Percentiles rank a stretch among this genome's conserved stretches.
These are phyloP conservation scores for Hymenoscyphus fructigenus DNA, from an alignment of 2,329 filamentous ascomycete species.

Conservation along the genomic window DNA sequence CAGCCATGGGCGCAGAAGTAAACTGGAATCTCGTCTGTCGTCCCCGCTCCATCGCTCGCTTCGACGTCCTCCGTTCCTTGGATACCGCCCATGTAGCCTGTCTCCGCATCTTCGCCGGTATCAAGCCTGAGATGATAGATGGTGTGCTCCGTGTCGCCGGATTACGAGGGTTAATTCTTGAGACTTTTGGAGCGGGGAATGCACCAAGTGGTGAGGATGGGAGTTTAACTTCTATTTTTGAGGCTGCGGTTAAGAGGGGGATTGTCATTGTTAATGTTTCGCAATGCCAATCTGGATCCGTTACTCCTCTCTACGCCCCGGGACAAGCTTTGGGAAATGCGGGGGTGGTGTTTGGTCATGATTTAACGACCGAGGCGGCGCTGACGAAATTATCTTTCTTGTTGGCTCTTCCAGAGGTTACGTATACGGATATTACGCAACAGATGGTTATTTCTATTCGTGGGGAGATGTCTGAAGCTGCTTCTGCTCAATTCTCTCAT, in stretches of 20 bases:
- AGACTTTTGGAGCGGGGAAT: constrained; percentile 73
- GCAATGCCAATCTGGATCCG: constrained; percentile 57
- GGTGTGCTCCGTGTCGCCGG: constrained; percentile 61
- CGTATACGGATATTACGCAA: constrained; percentile 56
- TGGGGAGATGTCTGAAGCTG: constrained; percentile 60
- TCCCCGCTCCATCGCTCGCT: constrained; percentile 56
- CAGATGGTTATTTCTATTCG: constrained; percentile 63
- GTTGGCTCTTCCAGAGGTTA: constrained; percentile 57
- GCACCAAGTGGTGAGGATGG: constrained; percentile 62
- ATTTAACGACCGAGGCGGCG: constrained; percentile 61
- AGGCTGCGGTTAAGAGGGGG: constrained; percentile 61
- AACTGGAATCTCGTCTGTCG: constrained; percentile 62
- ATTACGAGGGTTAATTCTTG: constrained; percentile 65
- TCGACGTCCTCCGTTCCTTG: constrained; percentile 60
- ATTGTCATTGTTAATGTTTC: constrained; percentile 73
- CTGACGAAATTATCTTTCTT: constrained; percentile 43
- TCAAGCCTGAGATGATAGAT: constrained; percentile 69
- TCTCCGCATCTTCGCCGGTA: constrained; percentile 69
- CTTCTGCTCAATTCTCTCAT: constrained; percentile 51
- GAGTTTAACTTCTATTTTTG: constrained; percentile 60
- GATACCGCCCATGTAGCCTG: constrained; percentile 68
- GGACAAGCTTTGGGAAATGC: constrained; percentile 62
- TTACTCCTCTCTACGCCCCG: constrained; percentile 57
- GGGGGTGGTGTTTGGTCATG: constrained; percentile 67
- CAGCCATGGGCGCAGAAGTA: constrained; percentile 60